Base-by-base conservation (phyloP, 306 rosid genomes). In the Echinosophora koreensis region DNA sequence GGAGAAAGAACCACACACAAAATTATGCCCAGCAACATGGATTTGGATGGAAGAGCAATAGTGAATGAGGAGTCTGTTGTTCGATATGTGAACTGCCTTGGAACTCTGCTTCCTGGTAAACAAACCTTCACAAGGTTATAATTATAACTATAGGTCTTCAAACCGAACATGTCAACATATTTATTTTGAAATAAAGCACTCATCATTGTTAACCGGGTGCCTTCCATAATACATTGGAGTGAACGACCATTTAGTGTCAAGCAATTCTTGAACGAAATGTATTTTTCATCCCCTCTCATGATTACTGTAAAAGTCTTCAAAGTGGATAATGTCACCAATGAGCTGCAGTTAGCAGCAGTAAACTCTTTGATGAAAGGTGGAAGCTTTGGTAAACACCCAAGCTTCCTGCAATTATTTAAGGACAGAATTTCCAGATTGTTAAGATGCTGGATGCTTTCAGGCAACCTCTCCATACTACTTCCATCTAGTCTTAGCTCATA, bases 361-460 rank as follows among this genome's bases (percentile, higher is more conserved):
- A 84, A 28, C n/a, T 28, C 1, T 7, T 9, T 22, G 11, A 75
- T 2, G 0, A 0, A 57, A 14, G 3, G 41, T 46, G 87, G 84
- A 54, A 84, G 77, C 59, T 76, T 73, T 5, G 82, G 84, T 4
- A 80, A 1, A 84, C 42, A 63, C 1, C 11, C 35, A 72, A 82
- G 86, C 28, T 56, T 77, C 10, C 0, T 0, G 17, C 81, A 73
- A 1, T 0, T 0, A 0, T 0, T 0, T 3, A 73, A 2, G 0
- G 5, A 0, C 2, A 73, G 8, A 3, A 0, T 0, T 2, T 15
- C 2, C 4, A 73, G 1, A 3, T 3, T 1, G 0, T 15, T 1
- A 46, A 74, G 66, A 16, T 71, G 47, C 16, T 27, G 58, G 41
- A 56, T 58, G 67, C 57, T 57, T 57, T 38, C 10, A 14, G 77